phyloP scores from a whole-genome alignment of 164 flowering plant species.

The Aristolochia californica region DNA sequence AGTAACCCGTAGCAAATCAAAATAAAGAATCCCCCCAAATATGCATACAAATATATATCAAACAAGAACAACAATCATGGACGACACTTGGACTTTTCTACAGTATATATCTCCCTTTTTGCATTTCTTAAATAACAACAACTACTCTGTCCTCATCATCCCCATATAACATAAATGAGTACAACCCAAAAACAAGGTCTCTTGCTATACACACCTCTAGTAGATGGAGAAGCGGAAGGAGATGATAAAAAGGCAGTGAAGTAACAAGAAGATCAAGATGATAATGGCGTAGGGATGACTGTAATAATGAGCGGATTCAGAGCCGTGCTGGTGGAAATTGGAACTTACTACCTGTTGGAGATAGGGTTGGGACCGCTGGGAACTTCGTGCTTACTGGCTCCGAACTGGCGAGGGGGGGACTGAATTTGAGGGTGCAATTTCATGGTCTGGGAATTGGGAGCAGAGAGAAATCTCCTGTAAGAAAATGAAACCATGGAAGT shows the following conservation, averaged over 20 bases:
- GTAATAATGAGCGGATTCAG: too few species aligned
- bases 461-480: conserved; percentile 17
- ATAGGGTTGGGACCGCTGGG: conserved; percentile 91
- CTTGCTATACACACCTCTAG: conserved; percentile 13
- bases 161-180: not conserved
- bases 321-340: not conserved
- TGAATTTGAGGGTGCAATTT: conserved; percentile 4
- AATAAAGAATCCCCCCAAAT: not conserved
- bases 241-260: too few species aligned
- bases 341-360: conserved; percentile 23
- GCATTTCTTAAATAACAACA: not conserved
- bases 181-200: not conserved
- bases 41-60: not conserved
- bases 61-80: not conserved
- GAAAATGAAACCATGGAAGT: conserved; percentile 15
- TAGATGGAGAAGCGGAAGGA: not conserved
- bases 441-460: conserved; percentile 12
- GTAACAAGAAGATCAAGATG: too few species aligned
- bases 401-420: conserved; percentile 21
- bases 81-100: not conserved
- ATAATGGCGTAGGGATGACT: not conserved
- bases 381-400: conserved; percentile 58
- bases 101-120: not conserved
- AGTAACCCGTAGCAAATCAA: not conserved
- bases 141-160: not conserved